phyloP scores from a whole-genome alignment of 2,329 filamentous ascomycete species.

The Clathrospora elynae region DNA sequence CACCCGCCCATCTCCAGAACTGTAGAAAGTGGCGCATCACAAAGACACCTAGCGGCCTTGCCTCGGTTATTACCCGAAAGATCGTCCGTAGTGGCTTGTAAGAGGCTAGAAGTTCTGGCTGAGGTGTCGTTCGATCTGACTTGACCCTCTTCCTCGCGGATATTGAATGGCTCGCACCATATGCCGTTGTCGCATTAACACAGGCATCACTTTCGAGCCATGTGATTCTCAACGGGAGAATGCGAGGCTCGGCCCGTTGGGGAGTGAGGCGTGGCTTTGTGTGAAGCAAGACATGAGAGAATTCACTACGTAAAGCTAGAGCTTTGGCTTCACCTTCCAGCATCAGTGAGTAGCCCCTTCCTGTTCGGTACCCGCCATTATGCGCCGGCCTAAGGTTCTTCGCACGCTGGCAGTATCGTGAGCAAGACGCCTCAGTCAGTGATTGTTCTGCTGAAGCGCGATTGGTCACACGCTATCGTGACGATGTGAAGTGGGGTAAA shows the following conservation, averaged over 20 bases:
- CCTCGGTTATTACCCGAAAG: too few relatives aligned
- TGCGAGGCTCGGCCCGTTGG: not conserved
- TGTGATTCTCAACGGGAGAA: not conserved
- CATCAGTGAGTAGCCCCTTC: not conserved
- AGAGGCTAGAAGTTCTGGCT: conserved; percentile 8
- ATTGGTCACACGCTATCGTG: not conserved
- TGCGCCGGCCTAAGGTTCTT: too few relatives aligned
- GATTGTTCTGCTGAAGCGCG: too few relatives aligned
- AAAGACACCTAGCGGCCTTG: too few relatives aligned
- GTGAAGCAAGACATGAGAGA: not conserved
- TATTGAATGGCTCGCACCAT: conserved; percentile 5
- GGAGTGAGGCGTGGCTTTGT: conserved; percentile 1
- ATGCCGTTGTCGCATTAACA: not conserved
- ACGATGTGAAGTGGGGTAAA: not conserved
- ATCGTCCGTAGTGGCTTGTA: too few relatives aligned
- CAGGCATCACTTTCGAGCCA: conserved; percentile 4
- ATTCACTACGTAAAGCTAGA: not conserved
- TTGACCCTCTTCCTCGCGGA: too few relatives aligned
- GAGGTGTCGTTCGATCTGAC: conserved; percentile 7
- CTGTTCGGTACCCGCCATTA: too few relatives aligned
- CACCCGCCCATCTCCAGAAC: too few relatives aligned
- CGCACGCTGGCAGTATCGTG: not conserved
- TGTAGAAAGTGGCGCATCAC: too few relatives aligned
- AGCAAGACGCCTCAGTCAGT: too few relatives aligned
- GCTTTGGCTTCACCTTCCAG: not conserved